Base-by-base conservation (phyloP, 805 yeast genomes). In the Kazachstania taianensis region DNA sequence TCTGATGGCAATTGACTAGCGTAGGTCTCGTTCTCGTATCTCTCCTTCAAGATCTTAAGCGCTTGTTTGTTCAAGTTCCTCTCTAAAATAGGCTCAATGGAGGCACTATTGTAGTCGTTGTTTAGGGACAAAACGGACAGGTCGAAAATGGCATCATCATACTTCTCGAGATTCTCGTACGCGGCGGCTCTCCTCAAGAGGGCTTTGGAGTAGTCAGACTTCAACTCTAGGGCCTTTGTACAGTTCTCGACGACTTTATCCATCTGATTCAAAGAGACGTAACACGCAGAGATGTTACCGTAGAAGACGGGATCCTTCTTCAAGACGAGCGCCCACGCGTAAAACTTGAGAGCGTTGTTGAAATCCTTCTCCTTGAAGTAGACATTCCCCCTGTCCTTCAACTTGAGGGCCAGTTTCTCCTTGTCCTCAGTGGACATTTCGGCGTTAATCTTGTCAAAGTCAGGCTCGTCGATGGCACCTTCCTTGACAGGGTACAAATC, bases 211-310 rank as follows among this genome's bases (percentile, higher is more conserved):
- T 92, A 89, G 57, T 81, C 89, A 9, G 94, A 95, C 58, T 85
- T 81, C 51, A 89, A 65, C 50, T 76, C 71, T 51, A 92, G 70
- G 20, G 97, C 98, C 42, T 70, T 72, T 15, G 94, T 75, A 39
- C 96, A 81, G 59, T 86, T 96, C 48, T 76, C 82, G 44, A 92
- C 71, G 32, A 87, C 95, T 57, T 85, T 79, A 49, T 83, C 85
- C 56, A 75, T 77, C 43, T 86, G 74, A 44, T 77, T 73, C 46
- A 83, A 66, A 7, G 94, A 84, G 35, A 87, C 81, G 63, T 82
- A 82, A 63, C 96, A 89, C 13, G 98, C 98, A 20, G 97, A 86
- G 63, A 96, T 78, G 69, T 92, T 92, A 42, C 96, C 85, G 65
- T 79, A 89, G 65, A 73, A 92, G 24, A 87, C 81, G 5, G 96